A percentile compares a stretch with the other conserved stretches of the same genome.
Evolutionary conservation across 305 asterid genomes (phyloP).

Genomic region (Coffea humblotiana): DNA sequence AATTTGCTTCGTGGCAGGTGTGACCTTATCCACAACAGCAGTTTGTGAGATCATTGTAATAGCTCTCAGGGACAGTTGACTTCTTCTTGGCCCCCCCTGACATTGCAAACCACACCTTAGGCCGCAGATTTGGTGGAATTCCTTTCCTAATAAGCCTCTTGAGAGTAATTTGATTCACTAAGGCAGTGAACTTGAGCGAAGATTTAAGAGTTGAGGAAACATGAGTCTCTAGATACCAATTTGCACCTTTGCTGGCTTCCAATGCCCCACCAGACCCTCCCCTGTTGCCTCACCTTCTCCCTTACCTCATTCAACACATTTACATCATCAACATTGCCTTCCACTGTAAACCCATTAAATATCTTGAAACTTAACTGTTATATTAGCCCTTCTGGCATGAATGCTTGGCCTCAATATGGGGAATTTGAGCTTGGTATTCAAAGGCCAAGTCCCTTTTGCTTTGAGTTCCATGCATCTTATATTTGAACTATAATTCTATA

Average conservation of each 20-base stretch:
- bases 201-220: conserved; percentile 47
- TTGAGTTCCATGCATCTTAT: conserved; percentile 46
- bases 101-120: conserved; percentile 87
- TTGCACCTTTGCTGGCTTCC: conserved; percentile 79
- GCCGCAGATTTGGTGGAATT: conserved; percentile 78
- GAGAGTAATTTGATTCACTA: conserved; percentile 78
- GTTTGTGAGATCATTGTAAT: conserved; percentile 66
- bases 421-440: conserved; percentile 58
- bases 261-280: conserved; percentile 87
- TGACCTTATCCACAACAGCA: conserved; percentile 73
- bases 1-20: conserved; percentile 92
- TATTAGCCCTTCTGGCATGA: conserved; percentile 74
- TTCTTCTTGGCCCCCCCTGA: conserved; percentile 97
- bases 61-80: conserved; percentile 89
- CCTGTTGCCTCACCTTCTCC: conserved; percentile 88
- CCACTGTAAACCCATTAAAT: conserved; percentile 79
- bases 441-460: conserved; percentile 45
- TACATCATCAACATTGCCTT: conserved; percentile 95
- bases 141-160: conserved; percentile 86
- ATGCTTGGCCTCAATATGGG: conserved; percentile 82
- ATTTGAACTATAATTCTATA: conserved; percentile 9
- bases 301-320: conserved; percentile 92
- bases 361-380: conserved; percentile 88
- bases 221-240: conserved; percentile 71
- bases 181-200: conserved; percentile 63